These are phyloP conservation scores for Exserohilum rostratum DNA, from an alignment of 2,329 filamentous ascomycete genomes.

Conservation along the genomic window DNA sequence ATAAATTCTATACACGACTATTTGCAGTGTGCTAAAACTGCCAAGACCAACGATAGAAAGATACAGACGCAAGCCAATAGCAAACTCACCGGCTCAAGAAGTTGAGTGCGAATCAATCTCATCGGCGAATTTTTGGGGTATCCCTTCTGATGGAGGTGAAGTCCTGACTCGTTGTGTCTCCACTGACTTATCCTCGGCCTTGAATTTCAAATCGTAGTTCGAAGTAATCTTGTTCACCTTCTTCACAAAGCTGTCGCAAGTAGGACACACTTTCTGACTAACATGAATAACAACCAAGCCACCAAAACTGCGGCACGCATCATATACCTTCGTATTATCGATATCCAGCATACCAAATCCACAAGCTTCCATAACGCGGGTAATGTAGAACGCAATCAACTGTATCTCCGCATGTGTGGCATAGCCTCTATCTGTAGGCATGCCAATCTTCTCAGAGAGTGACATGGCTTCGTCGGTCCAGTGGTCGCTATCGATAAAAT, in stretches of 20 bases:
- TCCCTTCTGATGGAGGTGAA: too few relatives aligned
- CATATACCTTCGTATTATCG: not conserved
- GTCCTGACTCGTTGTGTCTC: too few relatives aligned
- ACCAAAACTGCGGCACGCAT: not conserved
- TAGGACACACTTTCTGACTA: not conserved
- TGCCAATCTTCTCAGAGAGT: not conserved
- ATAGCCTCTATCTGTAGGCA: not conserved
- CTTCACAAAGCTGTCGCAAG: not conserved
- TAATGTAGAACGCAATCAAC: not conserved
- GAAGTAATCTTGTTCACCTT: not conserved
- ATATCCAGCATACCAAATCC: not conserved
- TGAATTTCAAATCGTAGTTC: not conserved
- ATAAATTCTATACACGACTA: too few relatives aligned
- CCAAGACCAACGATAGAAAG: too few relatives aligned
- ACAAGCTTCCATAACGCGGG: not conserved
- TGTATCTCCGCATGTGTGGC: not conserved
- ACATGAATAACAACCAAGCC: not conserved
- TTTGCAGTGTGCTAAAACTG: too few relatives aligned
- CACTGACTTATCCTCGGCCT: not conserved
- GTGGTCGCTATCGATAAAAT: not conserved
- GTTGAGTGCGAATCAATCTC: too few relatives aligned
- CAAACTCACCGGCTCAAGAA: too few relatives aligned
- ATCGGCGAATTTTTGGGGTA: too few relatives aligned
- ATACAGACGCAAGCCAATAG: too few relatives aligned
- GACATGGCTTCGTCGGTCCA: not conserved